Evolutionary conservation across 805 yeast species (phyloP).

Genomic region (Kodamaea nitidulidarum): DNA sequence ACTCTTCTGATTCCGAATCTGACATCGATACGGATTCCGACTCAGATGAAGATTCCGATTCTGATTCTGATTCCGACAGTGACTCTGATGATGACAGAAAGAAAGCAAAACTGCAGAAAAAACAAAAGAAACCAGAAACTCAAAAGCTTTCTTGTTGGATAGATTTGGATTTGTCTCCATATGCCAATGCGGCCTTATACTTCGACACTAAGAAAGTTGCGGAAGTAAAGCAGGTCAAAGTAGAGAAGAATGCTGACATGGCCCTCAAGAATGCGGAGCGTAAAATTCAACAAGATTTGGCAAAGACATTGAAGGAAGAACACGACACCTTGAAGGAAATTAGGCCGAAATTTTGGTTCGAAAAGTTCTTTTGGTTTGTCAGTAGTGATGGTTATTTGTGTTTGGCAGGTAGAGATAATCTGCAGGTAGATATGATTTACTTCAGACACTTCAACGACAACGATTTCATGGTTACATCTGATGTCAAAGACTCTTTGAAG

Average conservation of each 20-base stretch:
- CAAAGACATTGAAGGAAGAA: constrained; percentile 55
- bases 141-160: constrained; percentile 47
- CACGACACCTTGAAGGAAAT: constrained; percentile 49
- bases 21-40: constrained; percentile 27
- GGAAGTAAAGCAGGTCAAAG: constrained; percentile 71
- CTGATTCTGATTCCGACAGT: constrained; percentile 25
- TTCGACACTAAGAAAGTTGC: constrained; percentile 76
- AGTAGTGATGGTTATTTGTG: constrained; percentile 85
- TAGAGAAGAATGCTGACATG: constrained; percentile 67
- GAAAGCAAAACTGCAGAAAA: constrained; percentile 5
- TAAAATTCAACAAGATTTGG: constrained; percentile 69
- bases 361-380: constrained; percentile 92
- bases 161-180: constrained; percentile 69
- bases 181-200: constrained; percentile 82
- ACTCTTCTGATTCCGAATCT: constrained; percentile 19
- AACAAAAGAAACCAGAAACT: constrained; percentile 11
- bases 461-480: constrained; percentile 72
- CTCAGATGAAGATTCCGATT: constrained; percentile 31
- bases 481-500: constrained; percentile 66
- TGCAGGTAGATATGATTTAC: constrained; percentile 77
- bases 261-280: constrained; percentile 83
- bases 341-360: constrained; percentile 84
- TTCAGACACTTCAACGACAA: constrained; percentile 69
- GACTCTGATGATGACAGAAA: not conserved
- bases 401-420: constrained; percentile 77